Conservation (phyloP, 345 rosid genomes). For the Eucalyptus tenuipes region DNA sequence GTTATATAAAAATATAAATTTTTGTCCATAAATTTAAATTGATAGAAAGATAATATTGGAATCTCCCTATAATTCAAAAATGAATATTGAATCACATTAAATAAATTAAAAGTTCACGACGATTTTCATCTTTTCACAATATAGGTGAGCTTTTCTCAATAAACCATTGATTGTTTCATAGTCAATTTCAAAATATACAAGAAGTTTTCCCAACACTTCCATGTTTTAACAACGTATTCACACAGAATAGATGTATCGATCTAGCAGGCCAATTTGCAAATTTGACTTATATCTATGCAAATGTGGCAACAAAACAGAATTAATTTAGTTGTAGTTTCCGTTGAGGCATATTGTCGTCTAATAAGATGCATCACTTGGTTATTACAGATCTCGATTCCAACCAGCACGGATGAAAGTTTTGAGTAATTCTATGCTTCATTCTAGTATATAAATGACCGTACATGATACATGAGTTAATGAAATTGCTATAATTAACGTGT, state of each 20-base stretch:
- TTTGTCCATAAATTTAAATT: not conserved
- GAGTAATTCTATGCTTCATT: not conserved
- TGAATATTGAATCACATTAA: too few species aligned
- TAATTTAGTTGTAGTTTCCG: not conserved
- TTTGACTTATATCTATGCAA: not conserved
- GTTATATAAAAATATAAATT: too few species aligned
- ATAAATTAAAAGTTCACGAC: fast-evolving
- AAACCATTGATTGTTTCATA: too few species aligned
- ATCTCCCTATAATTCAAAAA: too few species aligned
- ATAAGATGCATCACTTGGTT: not conserved
- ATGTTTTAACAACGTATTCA: not conserved
- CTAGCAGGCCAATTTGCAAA: not conserved
- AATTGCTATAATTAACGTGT: not conserved
- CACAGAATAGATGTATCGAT: not conserved
- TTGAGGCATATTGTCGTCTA: not conserved
- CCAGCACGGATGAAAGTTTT: not conserved
- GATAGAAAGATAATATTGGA: not conserved
- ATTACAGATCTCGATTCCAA: not conserved
- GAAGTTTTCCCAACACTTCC: not conserved
- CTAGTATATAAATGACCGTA: not conserved
- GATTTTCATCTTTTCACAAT: not conserved
- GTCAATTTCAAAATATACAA: not conserved
- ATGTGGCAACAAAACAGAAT: not conserved
- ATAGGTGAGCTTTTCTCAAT: not conserved
- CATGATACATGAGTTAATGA: not conserved